phyloP scores from a whole-genome alignment of 768 basidiomycete genomes.

The Trametes punicea region DNA sequence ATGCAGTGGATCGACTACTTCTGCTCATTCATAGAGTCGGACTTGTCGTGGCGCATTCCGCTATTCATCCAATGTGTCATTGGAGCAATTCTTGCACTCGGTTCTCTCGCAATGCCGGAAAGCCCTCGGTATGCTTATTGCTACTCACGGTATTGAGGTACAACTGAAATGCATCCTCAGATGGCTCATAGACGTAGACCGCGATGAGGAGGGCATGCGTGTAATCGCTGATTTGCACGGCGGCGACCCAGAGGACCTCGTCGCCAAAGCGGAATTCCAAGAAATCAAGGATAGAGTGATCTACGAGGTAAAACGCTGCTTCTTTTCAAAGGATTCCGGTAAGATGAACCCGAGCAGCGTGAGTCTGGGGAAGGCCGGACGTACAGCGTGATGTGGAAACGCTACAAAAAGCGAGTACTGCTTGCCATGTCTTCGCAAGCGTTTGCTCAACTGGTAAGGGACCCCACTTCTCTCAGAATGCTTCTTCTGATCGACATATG shows the following conservation, averaged over 20 bases:
- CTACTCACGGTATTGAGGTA: neutral
- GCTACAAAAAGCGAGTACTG: slow-evolving; percentile 82
- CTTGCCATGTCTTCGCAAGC: slow-evolving; percentile 95
- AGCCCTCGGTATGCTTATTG: slow-evolving; percentile 65
- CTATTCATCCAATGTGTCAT: slow-evolving; percentile 87
- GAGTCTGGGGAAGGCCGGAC: slow-evolving; percentile 71
- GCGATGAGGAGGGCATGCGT: slow-evolving; percentile 77
- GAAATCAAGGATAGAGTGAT: slow-evolving; percentile 84
- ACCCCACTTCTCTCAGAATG: slow-evolving; percentile 1
- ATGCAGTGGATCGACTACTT: slow-evolving; percentile 91
- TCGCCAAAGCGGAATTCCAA: slow-evolving; percentile 79
- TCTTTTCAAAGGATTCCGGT: neutral
- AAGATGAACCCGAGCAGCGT: slow-evolving; percentile 42
- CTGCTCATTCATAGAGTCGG: slow-evolving; percentile 81
- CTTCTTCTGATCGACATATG: too few species aligned
- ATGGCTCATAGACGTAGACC: slow-evolving; percentile 87
- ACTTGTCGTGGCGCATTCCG: slow-evolving; percentile 90
- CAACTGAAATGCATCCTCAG: slow-evolving; percentile 34
- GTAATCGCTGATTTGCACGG: slow-evolving; percentile 91
- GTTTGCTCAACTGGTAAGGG: slow-evolving; percentile 85
- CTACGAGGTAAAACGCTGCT: slow-evolving; percentile 49
- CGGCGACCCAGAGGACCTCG: slow-evolving; percentile 61
- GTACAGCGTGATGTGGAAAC: slow-evolving; percentile 81
- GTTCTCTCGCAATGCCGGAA: slow-evolving; percentile 84
- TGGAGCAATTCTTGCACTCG: slow-evolving; percentile 72